Conservation (phyloP, 192 early-diverging fungal species). For the Dimargaris xerosporica region DNA sequence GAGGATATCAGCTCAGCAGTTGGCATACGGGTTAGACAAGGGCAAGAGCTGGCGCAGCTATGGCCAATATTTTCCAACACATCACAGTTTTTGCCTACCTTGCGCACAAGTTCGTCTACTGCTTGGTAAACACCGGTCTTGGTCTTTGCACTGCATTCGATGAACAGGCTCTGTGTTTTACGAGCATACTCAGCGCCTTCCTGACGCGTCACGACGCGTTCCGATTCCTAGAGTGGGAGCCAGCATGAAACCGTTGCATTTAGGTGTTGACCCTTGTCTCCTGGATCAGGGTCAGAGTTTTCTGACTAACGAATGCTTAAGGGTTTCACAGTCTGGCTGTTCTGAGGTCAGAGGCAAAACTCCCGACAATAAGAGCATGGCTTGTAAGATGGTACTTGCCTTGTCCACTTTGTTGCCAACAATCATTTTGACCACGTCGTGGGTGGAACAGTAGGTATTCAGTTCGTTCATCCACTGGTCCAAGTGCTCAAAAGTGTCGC, state of each 20-base stretch:
- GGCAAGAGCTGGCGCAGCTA: not conserved
- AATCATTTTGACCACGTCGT: constrained; percentile 90
- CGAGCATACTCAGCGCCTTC: constrained; percentile 88
- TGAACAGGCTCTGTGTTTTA: constrained; percentile 80
- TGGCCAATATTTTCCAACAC: not conserved
- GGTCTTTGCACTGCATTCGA: constrained; percentile 95
- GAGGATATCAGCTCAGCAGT: not conserved
- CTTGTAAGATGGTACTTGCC: too few species aligned
- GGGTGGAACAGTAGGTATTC: constrained; percentile 73
- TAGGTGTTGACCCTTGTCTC: not conserved
- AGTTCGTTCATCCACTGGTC: constrained; percentile 92
- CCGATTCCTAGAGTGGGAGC: constrained; percentile 25
- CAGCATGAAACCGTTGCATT: not conserved
- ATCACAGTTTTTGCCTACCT: constrained; percentile 33
- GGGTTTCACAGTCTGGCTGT: not conserved
- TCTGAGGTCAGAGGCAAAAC: not conserved
- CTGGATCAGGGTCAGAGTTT: not conserved
- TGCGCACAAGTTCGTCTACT: constrained; percentile 83
- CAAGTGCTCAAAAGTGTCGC: constrained; percentile 84
- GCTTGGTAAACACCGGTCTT: constrained; percentile 82
- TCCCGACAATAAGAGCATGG: too few species aligned
- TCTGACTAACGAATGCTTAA: not conserved
- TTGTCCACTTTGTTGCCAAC: constrained; percentile 98
- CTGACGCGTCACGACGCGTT: constrained; percentile 58
- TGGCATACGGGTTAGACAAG: not conserved